Evolutionary conservation across 371 early-diverging fungal species (phyloP).

Genomic region (Mucor irregularis): DNA sequence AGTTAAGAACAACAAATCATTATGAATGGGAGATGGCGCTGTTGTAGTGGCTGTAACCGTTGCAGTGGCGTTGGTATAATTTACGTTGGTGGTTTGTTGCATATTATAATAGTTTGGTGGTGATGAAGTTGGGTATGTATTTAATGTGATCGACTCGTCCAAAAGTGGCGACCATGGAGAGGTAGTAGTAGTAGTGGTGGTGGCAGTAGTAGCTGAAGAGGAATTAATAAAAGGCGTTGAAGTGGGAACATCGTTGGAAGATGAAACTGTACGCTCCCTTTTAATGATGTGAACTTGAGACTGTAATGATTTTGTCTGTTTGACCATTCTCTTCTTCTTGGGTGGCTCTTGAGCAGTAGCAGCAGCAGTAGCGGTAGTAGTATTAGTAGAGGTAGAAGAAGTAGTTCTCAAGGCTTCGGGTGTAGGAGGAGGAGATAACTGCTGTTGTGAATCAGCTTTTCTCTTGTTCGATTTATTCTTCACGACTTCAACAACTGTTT

Average conservation of each 20-base stretch:
- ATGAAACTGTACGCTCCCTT: too few species aligned
- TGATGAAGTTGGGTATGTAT: background rate
- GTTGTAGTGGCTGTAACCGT: too few species aligned
- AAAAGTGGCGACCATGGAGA: constrained; percentile 8
- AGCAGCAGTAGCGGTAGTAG: too few species aligned
- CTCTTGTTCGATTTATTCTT: constrained; percentile 2
- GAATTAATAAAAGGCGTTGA: background rate
- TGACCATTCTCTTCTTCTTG: constrained; percentile 20
- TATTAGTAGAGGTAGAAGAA: background rate
- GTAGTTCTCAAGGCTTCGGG: constrained; percentile 13
- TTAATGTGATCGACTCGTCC: constrained; percentile 2
- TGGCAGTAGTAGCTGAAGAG: background rate
- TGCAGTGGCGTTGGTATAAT: too few species aligned
- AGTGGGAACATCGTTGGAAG: too few species aligned
- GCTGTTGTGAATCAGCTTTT: constrained; percentile 16
- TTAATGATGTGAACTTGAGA: background rate
- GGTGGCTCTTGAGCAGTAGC: background rate
- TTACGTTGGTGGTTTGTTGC: background rate
- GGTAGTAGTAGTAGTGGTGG: background rate
- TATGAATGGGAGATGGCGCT: constrained; percentile 7
- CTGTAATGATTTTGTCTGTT: constrained; percentile 11
- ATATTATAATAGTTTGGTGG: background rate
- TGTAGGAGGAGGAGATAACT: constrained; percentile 25
- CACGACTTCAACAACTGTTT: background rate
- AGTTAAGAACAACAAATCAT: constrained; percentile 3